Evolutionary conservation across 208 protist genomes (phyloP).

Genomic region (Tritrichomonas foetus): DNA sequence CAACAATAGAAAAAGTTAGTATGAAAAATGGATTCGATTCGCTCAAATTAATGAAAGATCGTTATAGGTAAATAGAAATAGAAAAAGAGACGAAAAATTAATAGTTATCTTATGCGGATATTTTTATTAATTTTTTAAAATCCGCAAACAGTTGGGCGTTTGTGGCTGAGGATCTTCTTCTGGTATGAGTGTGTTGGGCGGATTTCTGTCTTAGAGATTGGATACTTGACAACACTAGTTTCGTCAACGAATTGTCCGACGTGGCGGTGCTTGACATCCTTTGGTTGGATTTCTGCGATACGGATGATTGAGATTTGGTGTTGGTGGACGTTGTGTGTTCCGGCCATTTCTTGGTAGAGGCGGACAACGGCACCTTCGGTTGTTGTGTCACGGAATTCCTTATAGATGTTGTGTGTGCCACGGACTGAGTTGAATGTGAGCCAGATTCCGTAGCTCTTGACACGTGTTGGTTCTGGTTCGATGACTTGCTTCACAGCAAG

Average conservation of each 20-base stretch:
- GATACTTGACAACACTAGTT: neutral
- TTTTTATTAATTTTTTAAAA: too few relatives aligned
- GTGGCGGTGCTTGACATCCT: slow-evolving; percentile 69
- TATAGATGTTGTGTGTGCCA: slow-evolving; percentile 97
- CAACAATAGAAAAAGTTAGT: too few relatives aligned
- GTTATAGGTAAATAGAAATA: too few relatives aligned
- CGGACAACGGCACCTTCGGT: slow-evolving; percentile 40
- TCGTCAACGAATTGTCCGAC: slow-evolving; percentile 71
- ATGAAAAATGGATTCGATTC: too few relatives aligned
- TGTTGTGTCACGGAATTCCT: slow-evolving; percentile 93
- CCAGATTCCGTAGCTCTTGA: slow-evolving; percentile 98
- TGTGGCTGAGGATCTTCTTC: neutral
- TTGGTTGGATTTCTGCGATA: slow-evolving; percentile 73
- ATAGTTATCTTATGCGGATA: too few relatives aligned
- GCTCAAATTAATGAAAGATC: too few relatives aligned
- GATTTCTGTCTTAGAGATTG: neutral
- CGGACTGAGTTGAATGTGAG: slow-evolving; percentile 94
- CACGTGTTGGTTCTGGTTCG: slow-evolving; percentile 78
- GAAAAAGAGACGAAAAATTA: too few relatives aligned
- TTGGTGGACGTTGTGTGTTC: slow-evolving; percentile 82
- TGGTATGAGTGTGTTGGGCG: neutral
- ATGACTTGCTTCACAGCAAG: slow-evolving; percentile 62
- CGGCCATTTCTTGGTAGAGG: slow-evolving; percentile 80
- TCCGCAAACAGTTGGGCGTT: neutral
- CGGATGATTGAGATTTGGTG: slow-evolving; percentile 88